Evolutionary conservation across 148 eudicot genomes (phyloP), one percentile per base, ranked within the genome.

Genomic region (Rhododendron williamsianum): DNA sequence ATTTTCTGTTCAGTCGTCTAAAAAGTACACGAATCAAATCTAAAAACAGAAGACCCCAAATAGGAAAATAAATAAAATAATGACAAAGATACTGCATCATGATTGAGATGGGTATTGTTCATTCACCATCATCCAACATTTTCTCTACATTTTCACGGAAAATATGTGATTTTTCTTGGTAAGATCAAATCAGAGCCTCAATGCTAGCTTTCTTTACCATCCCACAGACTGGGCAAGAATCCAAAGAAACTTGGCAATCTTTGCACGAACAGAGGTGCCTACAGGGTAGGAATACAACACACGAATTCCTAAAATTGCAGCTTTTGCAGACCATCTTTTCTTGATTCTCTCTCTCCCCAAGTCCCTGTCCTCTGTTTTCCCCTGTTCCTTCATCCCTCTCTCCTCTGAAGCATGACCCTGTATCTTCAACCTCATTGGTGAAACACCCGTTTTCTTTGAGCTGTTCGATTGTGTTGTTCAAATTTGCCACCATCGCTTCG

Each of bases 211-310:
- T 85, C 90, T 95, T 95, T 8, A 72, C 87, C 81, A 90, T 87
- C 48, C 86, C 87, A 91, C 97, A 95, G 58, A 95, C 84, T n/a
- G 97, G 98, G 85, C 98, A 95, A 83, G 87, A 87, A 87, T 89
- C 84, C 48, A 95, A 83, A 84, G 87, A 91, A 78, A 84, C 87
- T 71, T 91, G 93, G 87, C 97, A 95, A 21, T 80, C 89, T 84
- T 87, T 91, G 86, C 98, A 95, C 5, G 90, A 93, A 83, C 93
- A 91, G 0, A 95, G 84, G 76, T 95, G 98, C 84, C 95, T 92
- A 49, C 98, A 95, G 30, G 98, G 98, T 11, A 95, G 82, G 48
- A 95, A 81, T 76, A 95, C 52, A 2, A 95, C 89, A 67, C 96
- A 87, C 76, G 92, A 89, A 7, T 82, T 80, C 78, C 92, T 72